Evolutionary conservation across 2,329 filamentous ascomycete species (phyloP).

Genomic region (Calonectria pseudoreteaudii): DNA sequence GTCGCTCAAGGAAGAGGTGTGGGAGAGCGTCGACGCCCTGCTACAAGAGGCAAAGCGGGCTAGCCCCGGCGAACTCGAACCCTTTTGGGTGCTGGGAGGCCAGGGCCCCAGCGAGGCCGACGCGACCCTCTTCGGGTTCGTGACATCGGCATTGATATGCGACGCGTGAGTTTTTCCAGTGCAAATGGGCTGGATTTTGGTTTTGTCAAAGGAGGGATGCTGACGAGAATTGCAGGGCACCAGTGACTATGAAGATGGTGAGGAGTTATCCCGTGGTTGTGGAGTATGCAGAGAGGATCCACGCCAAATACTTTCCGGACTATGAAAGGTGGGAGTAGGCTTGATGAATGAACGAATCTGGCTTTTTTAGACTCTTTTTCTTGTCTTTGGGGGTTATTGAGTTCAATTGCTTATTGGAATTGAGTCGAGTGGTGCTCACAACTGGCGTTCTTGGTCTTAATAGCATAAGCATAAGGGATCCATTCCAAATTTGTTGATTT

Average conservation of each 20-base stretch:
- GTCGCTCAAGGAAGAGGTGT: conserved; percentile 61
- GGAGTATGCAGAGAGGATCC: conserved; percentile 69
- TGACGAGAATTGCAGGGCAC: conserved; percentile 51
- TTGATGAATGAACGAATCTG: background rate
- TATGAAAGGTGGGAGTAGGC: conserved; percentile 57
- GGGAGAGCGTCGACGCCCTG: conserved; percentile 62
- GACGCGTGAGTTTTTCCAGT: conserved; percentile 59
- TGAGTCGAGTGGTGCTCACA: background rate
- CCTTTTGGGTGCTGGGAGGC: conserved; percentile 70
- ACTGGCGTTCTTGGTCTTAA: background rate
- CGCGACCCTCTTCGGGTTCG: conserved; percentile 67
- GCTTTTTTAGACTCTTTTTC: background rate
- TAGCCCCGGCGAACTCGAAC: conserved; percentile 36
- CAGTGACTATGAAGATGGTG: conserved; percentile 58
- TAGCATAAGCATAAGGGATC: too few relatives aligned
- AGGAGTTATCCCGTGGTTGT: conserved; percentile 59
- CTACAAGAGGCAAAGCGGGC: conserved; percentile 51
- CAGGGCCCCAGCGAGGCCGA: conserved; percentile 68
- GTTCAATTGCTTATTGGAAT: background rate
- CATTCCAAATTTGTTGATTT: too few relatives aligned
- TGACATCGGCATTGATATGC: conserved; percentile 63
- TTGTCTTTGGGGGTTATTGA: background rate
- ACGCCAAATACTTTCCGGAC: conserved; percentile 68
- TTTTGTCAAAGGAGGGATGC: background rate
- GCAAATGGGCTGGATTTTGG: background rate